Base-by-base conservation (phyloP, 345 rosid species). In the Jatropha curcas region DNA sequence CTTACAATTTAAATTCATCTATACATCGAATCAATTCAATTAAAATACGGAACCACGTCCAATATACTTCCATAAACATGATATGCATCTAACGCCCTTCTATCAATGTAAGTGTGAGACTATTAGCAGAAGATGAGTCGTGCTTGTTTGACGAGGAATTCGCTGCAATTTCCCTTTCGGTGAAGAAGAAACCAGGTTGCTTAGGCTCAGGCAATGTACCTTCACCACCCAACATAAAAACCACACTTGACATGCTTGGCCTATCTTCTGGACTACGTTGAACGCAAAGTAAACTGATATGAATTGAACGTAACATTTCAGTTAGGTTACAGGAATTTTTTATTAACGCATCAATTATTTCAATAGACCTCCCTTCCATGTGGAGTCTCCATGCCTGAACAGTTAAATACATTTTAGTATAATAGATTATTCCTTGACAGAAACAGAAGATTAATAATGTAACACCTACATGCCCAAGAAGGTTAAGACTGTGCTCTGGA, bases 41-140 rank as follows among this genome's bases (percentile, higher is more conserved):
- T n/a, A n/a, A n/a, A n/a, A n/a, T n/a, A n/a, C n/a, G n/a, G n/a
- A n/a, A n/a, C n/a, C n/a, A n/a, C n/a, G n/a, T n/a, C n/a, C n/a
- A n/a, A n/a, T n/a, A n/a, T n/a, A n/a, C n/a, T n/a, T n/a, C n/a
- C n/a, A n/a, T n/a, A n/a, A n/a, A n/a, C n/a, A n/a, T n/a, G n/a
- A n/a, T n/a, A n/a, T n/a, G n/a, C n/a, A n/a, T 41, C 22, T 65
- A 65, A 10, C 68, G 68, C 7, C 55, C 34, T 19, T 65, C 37
- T 45, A 65, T 20, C 20, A 7, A 11, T 13, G 53, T 43, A 13
- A 27, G 4, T 20, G 13, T 65, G 7, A 65, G 11, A 19, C 25
- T 37, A 65, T 65, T 65, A 24, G 9, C 34, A 25, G 68, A 65
- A 10, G 28, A 24, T 22, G 53, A 24, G 24, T 27, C 28, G 1